Conservation (phyloP, 108 stramenopile genomes). For the Cafeteria roenbergensis region DNA sequence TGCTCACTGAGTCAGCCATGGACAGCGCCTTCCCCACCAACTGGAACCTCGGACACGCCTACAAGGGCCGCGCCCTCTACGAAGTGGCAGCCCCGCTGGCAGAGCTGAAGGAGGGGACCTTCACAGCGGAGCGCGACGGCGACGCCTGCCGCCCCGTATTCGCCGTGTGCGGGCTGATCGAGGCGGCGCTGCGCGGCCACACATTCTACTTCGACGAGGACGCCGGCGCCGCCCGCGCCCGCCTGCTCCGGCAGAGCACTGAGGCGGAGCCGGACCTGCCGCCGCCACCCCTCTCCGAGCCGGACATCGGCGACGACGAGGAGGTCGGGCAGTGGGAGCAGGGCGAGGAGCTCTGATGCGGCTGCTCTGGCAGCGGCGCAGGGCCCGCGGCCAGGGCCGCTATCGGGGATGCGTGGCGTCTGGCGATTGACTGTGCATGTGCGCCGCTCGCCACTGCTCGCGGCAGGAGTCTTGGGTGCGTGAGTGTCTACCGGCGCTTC, state of each 20-base stretch:
- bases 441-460: no score
- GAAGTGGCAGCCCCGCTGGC: not conserved
- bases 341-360: no score
- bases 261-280: not conserved
- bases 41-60: not conserved
- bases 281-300: no score
- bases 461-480: no score
- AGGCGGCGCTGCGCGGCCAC: not conserved
- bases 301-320: no score
- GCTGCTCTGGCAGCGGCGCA: no score
- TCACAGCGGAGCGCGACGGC: not conserved
- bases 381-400: no score
- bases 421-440: no score
- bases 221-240: no score
- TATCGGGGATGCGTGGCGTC: no score
- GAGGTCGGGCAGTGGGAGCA: no score
- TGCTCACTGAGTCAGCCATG: not conserved
- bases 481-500: no score
- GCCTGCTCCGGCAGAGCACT: not conserved
- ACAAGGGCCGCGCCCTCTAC: not conserved
- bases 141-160: not conserved
- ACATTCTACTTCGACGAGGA: not conserved
- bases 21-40: not conserved
- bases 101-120: not conserved
- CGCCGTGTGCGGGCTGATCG: not conserved